Conservation (phyloP, 2,329 filamentous ascomycete genomes). For the Fusarium coffeatum region DNA sequence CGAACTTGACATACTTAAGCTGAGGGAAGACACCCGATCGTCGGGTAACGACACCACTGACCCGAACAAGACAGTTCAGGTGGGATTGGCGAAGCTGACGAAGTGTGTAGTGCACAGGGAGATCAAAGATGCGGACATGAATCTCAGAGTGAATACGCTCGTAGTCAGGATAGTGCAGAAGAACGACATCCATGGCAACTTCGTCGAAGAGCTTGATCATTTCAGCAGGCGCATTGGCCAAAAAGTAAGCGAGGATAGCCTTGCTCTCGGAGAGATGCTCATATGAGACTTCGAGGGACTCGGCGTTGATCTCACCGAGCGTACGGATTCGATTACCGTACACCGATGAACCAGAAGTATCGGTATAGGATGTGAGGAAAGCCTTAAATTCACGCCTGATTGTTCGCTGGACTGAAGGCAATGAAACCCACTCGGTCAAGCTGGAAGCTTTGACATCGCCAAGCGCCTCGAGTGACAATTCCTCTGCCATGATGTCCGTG, state of each 20-base stretch:
- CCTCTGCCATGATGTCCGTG: constrained; percentile 94
- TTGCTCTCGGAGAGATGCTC: constrained; percentile 91
- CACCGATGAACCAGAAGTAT: constrained; percentile 88
- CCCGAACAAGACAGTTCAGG: constrained; percentile 93
- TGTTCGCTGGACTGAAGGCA: constrained; percentile 88
- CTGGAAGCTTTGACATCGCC: constrained; percentile 94
- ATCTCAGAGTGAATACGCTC: constrained; percentile 98
- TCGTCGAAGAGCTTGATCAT: constrained; percentile 96
- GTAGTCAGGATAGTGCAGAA: constrained; percentile 97
- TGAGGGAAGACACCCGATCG: constrained; percentile 96
- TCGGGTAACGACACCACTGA: constrained; percentile 94
- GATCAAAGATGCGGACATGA: constrained; percentile 94
- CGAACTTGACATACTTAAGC: constrained; percentile 98
- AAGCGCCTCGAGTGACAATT: constrained; percentile 90
- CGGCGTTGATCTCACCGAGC: constrained; percentile 96
- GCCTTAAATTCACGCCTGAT: constrained; percentile 97
- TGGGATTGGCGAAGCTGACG: constrained; percentile 95
- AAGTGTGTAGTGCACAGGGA: constrained; percentile 94
- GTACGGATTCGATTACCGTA: constrained; percentile 95
- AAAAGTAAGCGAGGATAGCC: constrained; percentile 93
- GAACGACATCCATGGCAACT: constrained; percentile 94
- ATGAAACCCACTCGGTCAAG: constrained; percentile 93
- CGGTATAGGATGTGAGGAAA: constrained; percentile 95
- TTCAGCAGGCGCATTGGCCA: constrained; percentile 95
- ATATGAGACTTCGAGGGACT: constrained; percentile 96